These are phyloP conservation scores for Cruciata laevipes DNA, from an alignment of 257 asterid genomes.

Conservation along the genomic window DNA sequence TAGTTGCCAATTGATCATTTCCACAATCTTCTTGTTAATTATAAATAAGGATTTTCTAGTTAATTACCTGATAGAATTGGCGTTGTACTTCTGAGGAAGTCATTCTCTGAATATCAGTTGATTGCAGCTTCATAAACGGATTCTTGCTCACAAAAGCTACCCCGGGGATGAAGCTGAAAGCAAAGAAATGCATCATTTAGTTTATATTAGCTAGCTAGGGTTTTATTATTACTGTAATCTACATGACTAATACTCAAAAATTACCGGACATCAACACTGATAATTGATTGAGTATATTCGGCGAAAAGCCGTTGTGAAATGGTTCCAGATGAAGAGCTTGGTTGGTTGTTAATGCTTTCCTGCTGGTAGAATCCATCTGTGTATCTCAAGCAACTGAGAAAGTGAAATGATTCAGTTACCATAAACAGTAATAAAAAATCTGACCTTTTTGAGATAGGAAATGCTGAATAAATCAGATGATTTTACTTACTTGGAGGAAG, in stretches of 20 bases:
- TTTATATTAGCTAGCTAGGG: not conserved
- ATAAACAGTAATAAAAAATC: too few species aligned
- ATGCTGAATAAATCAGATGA: not conserved
- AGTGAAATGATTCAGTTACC: not conserved
- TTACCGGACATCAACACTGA: slow-evolving; percentile 32
- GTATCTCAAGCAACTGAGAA: slow-evolving; percentile 38
- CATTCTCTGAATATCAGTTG: slow-evolving; percentile 34
- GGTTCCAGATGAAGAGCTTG: slow-evolving; percentile 39
- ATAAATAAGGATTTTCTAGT: not conserved
- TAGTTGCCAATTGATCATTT: not conserved
- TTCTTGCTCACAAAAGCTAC: slow-evolving; percentile 45
- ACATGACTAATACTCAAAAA: not conserved
- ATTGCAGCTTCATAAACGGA: slow-evolving; percentile 50
- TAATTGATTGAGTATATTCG: slow-evolving; percentile 33
- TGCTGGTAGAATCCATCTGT: slow-evolving; percentile 46
- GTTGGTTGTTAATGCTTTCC: slow-evolving; percentile 17
- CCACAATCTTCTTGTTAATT: not conserved
- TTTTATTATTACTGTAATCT: not conserved
- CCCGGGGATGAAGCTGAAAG: slow-evolving; percentile 63
- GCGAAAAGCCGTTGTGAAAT: slow-evolving; percentile 39
- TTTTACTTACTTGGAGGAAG: slow-evolving; percentile 44
- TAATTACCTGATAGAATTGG: slow-evolving; percentile 52
- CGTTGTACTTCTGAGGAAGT: slow-evolving; percentile 43
- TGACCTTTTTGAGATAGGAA: not conserved
- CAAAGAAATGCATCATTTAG: not conserved